Percentiles rank a stretch among this genome's conserved stretches.
phyloP scores from a whole-genome alignment of 2,329 filamentous ascomycete species.

The Ophiostoma montium region DNA sequence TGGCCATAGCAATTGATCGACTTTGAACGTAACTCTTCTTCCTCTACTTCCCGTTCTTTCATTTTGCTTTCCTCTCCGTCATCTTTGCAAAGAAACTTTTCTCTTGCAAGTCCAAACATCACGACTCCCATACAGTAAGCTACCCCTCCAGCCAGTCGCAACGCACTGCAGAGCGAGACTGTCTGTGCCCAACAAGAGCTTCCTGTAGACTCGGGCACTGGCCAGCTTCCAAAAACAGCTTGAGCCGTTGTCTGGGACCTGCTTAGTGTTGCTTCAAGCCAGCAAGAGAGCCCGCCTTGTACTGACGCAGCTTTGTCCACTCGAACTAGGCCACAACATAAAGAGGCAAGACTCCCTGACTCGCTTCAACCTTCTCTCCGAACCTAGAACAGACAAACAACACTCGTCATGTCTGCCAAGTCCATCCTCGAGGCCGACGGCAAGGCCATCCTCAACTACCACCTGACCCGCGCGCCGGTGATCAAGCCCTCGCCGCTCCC shows the following conservation, averaged over 20 bases:
- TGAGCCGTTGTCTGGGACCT: not conserved
- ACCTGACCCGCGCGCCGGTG: conserved; percentile 90
- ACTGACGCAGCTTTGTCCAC: not conserved
- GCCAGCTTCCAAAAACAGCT: not conserved
- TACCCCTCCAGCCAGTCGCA: not conserved
- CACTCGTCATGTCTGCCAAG: conserved; percentile 70
- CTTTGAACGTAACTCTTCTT: conserved; percentile 9
- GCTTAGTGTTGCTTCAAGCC: not conserved
- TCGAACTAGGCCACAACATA: not conserved
- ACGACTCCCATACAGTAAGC: conserved; percentile 4
- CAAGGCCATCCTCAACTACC: conserved; percentile 99
- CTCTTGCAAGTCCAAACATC: not conserved
- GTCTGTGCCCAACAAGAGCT: not conserved
- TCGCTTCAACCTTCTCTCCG: not conserved
- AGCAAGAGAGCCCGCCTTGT: not conserved
- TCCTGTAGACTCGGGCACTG: not conserved
- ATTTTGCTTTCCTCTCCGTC: not conserved
- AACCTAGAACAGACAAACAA: not conserved
- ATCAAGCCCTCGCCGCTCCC: conserved; percentile 97
- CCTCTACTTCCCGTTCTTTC: conserved; percentile 2
- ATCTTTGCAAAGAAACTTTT: conserved; percentile 1
- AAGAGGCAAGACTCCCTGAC: not conserved
- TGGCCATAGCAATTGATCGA: conserved; percentile 7
- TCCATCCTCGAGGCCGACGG: conserved; percentile 97
- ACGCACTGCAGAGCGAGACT: not conserved